Evolutionary conservation across 768 basidiomycete species (phyloP), one percentile per base, ranked within the genome.

Genomic region (Crassisporium funariophilum): DNA sequence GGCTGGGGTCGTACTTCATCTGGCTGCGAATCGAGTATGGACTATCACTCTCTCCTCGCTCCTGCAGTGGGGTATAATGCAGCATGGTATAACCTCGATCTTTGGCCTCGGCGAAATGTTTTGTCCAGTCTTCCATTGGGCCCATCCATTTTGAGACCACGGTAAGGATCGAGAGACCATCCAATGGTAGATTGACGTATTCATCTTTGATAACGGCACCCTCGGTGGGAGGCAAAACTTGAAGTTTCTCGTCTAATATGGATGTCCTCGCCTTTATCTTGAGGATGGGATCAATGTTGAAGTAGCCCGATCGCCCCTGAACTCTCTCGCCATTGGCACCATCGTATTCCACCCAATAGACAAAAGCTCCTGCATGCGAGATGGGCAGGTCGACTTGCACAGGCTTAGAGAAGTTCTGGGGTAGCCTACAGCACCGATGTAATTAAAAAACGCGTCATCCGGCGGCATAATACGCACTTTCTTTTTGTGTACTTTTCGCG

Each of bases 71-170:
- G 0, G 95, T 90, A 75, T 88, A 99, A 62, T 99, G 97, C 34
- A 99, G 72, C 92, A 98, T 97, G 41, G 95, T 99, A 73, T 99
- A 99, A 1, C 97, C 95, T 38, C 95, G 76, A 43, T 90, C 78
- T 42, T 84, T 81, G 9, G 92, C 89, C 67, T 95, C 92, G 39
- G 79, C 75, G 54, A 97, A 90, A 62, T 91, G 83, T 3, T 76
- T 74, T 35, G 70, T 74, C 97, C 97, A 98, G 22, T 84, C 73
- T 9, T 72, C 65, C 25, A 91, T 67, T 1, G 86, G 78, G 2
- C 95, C 95, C 91, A 98, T 97, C 97, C 97, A 99, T 65, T 99
- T 99, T 1, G 94, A 95, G 35, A 99, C 84, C 29, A 95, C 76
- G 4, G 91, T 94, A 45, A 98, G 73, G 59, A 98, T 86, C 24